Base-by-base conservation (phyloP, 225 moss, liverwort and hornwort genomes). In the Bryum argenteum region DNA sequence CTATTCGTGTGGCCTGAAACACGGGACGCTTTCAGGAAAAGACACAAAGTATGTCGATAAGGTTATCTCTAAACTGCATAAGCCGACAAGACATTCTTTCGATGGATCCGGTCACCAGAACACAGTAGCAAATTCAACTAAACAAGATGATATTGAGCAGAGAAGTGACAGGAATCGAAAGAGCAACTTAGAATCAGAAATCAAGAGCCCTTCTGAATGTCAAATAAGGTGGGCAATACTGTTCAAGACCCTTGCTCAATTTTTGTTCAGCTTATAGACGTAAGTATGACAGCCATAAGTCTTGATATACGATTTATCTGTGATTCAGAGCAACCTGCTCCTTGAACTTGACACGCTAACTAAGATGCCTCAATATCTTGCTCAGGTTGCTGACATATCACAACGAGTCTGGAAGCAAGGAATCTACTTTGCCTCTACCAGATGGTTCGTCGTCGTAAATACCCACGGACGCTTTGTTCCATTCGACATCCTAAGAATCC, bases 21-120 rank as follows among this genome's bases (percentile, higher is more conserved):
- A 63, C 58, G 65, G 71, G 16, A 74, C 59, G 28, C 20, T 41
- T 60, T 42, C 63, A 37, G 69, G 56, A 39, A 62, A 71, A 20
- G 71, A 61, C n/a, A 72, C 28, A 2, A 73, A 73, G 55, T 78
- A 65, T 40, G 72, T 84, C 24, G 73, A 79, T 18, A 65, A 13
- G 39, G 71, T 81, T 66, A 76, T 87, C 61, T 50, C 65, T 53
- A 84, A 87, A 74, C 61, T 84, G n/a, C 76, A 64, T 54, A 81
- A 67, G 67, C 78, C 81, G 18, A 63, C 60, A 38, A 44, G 41
- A 48, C 20, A 74, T 58, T 65, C 54, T 42, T 47, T 60, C 48
- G 15, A 55, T 64, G 73, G 26, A 64, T 50, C 38, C 11, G 55
- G n/a, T 74, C 47, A 81, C 68, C 71, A 65, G 67, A 76, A 54